Conservation (phyloP, 2,329 filamentous ascomycete species). For the Mycosphaerelloides madeirae region DNA sequence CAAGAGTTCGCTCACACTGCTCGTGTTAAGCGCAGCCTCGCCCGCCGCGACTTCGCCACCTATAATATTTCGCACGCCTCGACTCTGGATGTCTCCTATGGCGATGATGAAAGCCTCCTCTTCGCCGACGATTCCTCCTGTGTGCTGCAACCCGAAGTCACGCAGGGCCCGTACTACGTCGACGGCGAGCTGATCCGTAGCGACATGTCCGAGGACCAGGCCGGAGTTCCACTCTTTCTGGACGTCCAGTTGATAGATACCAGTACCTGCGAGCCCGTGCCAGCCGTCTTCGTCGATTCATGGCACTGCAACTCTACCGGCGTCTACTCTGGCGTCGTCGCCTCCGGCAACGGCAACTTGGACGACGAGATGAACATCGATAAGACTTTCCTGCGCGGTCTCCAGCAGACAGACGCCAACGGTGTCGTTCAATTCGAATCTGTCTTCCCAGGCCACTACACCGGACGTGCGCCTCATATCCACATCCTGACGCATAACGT, state of each 20-base stretch:
- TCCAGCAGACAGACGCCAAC: constrained; percentile 38
- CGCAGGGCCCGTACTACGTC: constrained; percentile 24
- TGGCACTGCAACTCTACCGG: constrained; percentile 44
- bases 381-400: constrained; percentile 39
- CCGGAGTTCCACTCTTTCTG: constrained; percentile 39
- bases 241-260: constrained; percentile 45
- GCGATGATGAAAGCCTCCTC: constrained; percentile 21
- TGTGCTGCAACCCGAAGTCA: constrained; percentile 28
- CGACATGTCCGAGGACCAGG: constrained; percentile 40
- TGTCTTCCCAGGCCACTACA: constrained; percentile 44
- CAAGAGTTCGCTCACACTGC: constrained; percentile 19
- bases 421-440: constrained; percentile 42
- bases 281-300: constrained; percentile 41
- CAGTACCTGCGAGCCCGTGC: constrained; percentile 39
- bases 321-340: constrained; percentile 39
- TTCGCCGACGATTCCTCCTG: constrained; percentile 26
- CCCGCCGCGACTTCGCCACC: constrained; percentile 21
- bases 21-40: constrained; percentile 19
- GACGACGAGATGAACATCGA: constrained; percentile 30
- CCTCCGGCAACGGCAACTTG: constrained; percentile 33
- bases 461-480: constrained; percentile 40
- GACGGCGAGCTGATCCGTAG: constrained; percentile 34
- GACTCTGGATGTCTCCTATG: constrained; percentile 12
- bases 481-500: constrained; percentile 38
- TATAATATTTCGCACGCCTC: constrained; percentile 25